A percentile compares a stretch with the other conserved stretches of the same genome.
Conservation (phyloP, 352 stramenopile species). For the Plasmopara halstedii region DNA sequence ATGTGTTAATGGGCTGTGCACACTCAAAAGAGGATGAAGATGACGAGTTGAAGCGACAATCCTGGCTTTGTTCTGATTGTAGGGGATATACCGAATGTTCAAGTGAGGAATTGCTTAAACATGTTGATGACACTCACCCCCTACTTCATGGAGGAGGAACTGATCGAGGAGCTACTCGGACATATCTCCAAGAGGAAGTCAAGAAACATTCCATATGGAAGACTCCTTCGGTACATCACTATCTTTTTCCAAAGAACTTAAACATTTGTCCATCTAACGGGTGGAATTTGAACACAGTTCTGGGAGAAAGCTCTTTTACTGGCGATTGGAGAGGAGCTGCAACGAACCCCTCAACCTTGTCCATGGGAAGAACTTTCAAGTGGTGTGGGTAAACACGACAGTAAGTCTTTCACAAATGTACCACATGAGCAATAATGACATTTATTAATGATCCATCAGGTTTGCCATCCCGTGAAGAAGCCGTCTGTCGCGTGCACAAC, state of each 20-base stretch:
- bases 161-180: constrained; percentile 44
- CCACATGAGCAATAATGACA: constrained; percentile 1
- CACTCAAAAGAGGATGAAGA: constrained; percentile 4
- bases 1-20: too few species aligned
- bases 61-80: constrained; percentile 15
- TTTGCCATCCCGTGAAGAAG: constrained; percentile 64
- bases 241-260: background rate
- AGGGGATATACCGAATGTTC: constrained; percentile 22
- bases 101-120: constrained; percentile 29
- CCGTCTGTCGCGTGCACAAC: constrained; percentile 78
- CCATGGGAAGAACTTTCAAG: constrained; percentile 76
- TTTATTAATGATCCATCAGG: constrained; percentile 17
- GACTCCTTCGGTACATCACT: constrained; percentile 39
- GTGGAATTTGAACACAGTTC: constrained; percentile 29
- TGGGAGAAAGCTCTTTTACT: constrained; percentile 82
- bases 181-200: constrained; percentile 76
- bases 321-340: constrained; percentile 74
- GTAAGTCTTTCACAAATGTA: constrained; percentile 24
- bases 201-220: constrained; percentile 84
- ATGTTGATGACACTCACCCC: constrained; percentile 22
- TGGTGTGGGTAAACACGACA: constrained; percentile 35
- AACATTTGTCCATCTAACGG: background rate
- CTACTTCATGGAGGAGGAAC: constrained; percentile 28
- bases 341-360: constrained; percentile 64
- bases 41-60: constrained; percentile 7